Evolutionary conservation across 2,329 filamentous ascomycete species (phyloP).

Genomic region (Aspergillus terreus): DNA sequence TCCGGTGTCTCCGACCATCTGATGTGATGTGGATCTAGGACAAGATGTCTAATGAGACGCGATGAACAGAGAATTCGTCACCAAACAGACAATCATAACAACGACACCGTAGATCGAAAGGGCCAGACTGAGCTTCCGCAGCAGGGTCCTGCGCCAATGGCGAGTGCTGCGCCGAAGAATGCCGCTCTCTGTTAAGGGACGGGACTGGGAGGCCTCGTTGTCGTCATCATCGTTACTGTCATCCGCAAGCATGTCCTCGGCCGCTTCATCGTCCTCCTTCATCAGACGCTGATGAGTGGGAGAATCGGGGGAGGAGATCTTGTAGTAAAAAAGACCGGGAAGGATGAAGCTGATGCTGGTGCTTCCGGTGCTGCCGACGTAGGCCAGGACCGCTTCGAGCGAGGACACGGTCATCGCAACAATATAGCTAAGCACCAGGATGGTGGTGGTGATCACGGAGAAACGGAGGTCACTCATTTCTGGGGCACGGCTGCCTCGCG

Average conservation of each 20-base stretch:
- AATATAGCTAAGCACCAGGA: slow-evolving; percentile 80
- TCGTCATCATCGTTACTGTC: slow-evolving; percentile 30
- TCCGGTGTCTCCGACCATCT: neutral
- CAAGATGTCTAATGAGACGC: slow-evolving; percentile 52
- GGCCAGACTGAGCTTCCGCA: slow-evolving; percentile 70
- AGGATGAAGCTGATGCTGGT: slow-evolving; percentile 97
- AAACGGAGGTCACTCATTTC: slow-evolving; percentile 85
- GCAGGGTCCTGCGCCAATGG: slow-evolving; percentile 59
- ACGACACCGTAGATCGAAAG: slow-evolving; percentile 78
- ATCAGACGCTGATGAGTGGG: slow-evolving; percentile 78
- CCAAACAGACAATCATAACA: slow-evolving; percentile 86
- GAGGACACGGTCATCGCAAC: slow-evolving; percentile 88
- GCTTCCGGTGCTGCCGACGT: slow-evolving; percentile 89
- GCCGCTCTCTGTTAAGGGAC: slow-evolving; percentile 52
- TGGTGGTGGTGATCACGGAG: slow-evolving; percentile 78
- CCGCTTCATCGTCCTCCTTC: slow-evolving; percentile 81
- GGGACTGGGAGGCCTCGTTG: slow-evolving; percentile 33
- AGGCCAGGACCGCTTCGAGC: slow-evolving; percentile 86
- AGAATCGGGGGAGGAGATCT: slow-evolving; percentile 88
- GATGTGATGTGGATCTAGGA: neutral
- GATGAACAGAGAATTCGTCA: slow-evolving; percentile 79
- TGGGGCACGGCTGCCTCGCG: slow-evolving; percentile 41
- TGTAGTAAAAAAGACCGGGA: slow-evolving; percentile 96
- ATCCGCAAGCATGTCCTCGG: slow-evolving; percentile 50
- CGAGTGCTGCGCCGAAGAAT: slow-evolving; percentile 59